Conservation (phyloP, 2,329 filamentous ascomycete genomes). For the Aspergillus sp. region DNA sequence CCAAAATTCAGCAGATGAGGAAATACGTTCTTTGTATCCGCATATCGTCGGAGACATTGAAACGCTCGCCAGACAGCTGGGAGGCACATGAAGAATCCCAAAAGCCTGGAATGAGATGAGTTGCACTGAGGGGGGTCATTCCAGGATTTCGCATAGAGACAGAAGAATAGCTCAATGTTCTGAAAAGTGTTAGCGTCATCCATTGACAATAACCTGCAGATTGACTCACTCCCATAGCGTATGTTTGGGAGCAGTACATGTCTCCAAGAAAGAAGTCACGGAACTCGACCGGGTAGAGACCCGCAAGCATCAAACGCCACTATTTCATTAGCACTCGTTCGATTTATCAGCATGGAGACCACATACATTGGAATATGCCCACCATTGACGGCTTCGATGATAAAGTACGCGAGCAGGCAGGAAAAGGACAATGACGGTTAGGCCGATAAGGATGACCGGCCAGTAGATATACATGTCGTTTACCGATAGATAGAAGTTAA, state of each 20-base stretch:
- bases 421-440: slow-evolving; percentile 66
- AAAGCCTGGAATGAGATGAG: slow-evolving; percentile 72
- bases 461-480: slow-evolving; percentile 76
- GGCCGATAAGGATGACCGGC: slow-evolving; percentile 70
- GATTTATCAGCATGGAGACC: not conserved
- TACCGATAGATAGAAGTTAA: slow-evolving; percentile 71
- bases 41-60: slow-evolving; percentile 86
- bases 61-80: slow-evolving; percentile 87
- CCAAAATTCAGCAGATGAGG: slow-evolving; percentile 89
- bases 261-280: slow-evolving; percentile 96
- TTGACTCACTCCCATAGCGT: slow-evolving; percentile 70
- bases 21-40: slow-evolving; percentile 80
- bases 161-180: slow-evolving; percentile 94
- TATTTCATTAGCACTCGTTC: slow-evolving; percentile 31
- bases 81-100: slow-evolving; percentile 80
- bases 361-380: slow-evolving; percentile 80
- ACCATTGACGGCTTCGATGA: slow-evolving; percentile 75
- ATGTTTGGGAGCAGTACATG: slow-evolving; percentile 94
- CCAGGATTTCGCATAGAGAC: slow-evolving; percentile 81
- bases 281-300: slow-evolving; percentile 90
- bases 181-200: slow-evolving; percentile 31
- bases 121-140: slow-evolving; percentile 71
- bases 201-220: not conserved
- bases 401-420: slow-evolving; percentile 71
- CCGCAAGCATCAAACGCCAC: slow-evolving; percentile 81